phyloP scores from a whole-genome alignment of 345 rosid species.

The rapeseed (Brassica napus) region Da-Ae NC_063445.1:17318501-17319000 shows the following conservation, averaged over 20 bases:
- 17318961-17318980: too few relatives aligned
- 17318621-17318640: not conserved
- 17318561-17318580: not conserved
- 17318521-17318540: slow-evolving; percentile 10
- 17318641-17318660: not conserved
- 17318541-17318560: slow-evolving; percentile 2
- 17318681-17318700: not conserved
- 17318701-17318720: not conserved
- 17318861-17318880: not conserved
- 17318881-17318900: not conserved
- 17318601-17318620: not conserved
- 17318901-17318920: not conserved
- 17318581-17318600: not conserved
- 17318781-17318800: not conserved
- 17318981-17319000: too few relatives aligned
- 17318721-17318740: too few relatives aligned
- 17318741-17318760: not conserved
- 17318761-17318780: not conserved
- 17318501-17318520: slow-evolving; percentile 18
- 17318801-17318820: not conserved
- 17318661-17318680: not conserved
- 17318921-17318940: not conserved
- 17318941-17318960: too few relatives aligned
- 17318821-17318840: not conserved
- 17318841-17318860: not conserved